Conservation (phyloP, 257 asterid species). For the Primulina tabacum region DNA sequence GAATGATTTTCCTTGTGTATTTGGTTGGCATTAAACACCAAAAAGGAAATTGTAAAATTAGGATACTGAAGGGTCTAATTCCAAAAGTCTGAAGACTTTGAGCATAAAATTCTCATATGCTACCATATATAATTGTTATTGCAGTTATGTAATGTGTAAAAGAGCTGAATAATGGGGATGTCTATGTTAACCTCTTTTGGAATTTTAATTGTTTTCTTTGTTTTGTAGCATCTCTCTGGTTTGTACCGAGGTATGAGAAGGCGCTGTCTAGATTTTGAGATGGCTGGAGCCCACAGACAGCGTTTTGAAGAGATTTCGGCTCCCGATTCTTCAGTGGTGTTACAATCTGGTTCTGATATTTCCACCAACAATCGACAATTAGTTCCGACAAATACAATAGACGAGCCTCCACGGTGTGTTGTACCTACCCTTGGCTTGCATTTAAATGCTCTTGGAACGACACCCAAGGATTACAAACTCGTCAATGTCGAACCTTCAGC, state of each 20-base stretch:
- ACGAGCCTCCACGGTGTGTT: slow-evolving; percentile 44
- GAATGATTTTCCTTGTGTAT: slow-evolving; percentile 5
- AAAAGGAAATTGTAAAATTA: neutral
- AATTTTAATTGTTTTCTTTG: slow-evolving; percentile 10
- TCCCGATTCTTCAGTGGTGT: slow-evolving; percentile 42
- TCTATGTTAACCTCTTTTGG: neutral
- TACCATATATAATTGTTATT: neutral
- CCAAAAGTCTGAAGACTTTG: neutral
- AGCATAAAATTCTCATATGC: neutral
- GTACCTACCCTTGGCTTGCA: slow-evolving; percentile 94
- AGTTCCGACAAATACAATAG: slow-evolving; percentile 29
- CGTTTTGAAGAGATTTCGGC: slow-evolving; percentile 44
- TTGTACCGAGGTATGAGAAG: slow-evolving; percentile 89
- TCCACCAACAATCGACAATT: slow-evolving; percentile 35
- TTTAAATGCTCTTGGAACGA: slow-evolving; percentile 74
- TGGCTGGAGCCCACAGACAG: slow-evolving; percentile 61
- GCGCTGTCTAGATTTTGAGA: slow-evolving; percentile 85
- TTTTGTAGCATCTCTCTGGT: slow-evolving; percentile 59
- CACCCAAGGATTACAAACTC: slow-evolving; percentile 57
- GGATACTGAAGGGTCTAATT: neutral
- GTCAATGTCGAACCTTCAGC: slow-evolving; percentile 49
- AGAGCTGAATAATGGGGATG: neutral
- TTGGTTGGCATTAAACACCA: neutral
- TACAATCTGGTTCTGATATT: slow-evolving; percentile 37
- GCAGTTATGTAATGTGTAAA: neutral